A percentile compares a stretch with the other conserved stretches of the same genome.
phyloP scores from a whole-genome alignment of 2,329 filamentous ascomycete species.

The Penicillium thymicola region DNA sequence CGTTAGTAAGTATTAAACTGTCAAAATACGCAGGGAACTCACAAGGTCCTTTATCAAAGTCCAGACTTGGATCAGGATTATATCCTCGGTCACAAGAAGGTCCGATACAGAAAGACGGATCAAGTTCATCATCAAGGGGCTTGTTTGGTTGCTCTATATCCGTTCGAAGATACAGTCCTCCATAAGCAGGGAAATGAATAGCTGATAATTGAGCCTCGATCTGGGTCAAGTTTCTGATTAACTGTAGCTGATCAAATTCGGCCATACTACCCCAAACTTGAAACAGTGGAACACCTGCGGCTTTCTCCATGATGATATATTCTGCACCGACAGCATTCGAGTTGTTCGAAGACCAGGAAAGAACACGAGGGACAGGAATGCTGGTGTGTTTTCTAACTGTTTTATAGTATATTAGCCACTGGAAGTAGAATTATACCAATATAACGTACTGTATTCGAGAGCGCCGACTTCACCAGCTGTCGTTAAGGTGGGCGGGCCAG shows the following conservation, averaged over 20 bases:
- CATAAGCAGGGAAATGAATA: constrained; percentile 24
- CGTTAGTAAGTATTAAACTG: constrained; percentile 9
- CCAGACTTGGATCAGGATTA: constrained; percentile 1
- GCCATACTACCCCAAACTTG: constrained; percentile 31
- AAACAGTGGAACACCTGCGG: constrained; percentile 30
- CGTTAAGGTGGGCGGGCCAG: not conserved
- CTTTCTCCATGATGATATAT: constrained; percentile 43
- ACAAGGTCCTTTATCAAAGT: constrained; percentile 16
- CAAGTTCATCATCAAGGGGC: constrained; percentile 10
- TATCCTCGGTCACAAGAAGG: constrained; percentile 20
- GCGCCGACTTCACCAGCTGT: not conserved
- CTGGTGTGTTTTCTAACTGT: constrained; percentile 21
- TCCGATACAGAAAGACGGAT: constrained; percentile 19
- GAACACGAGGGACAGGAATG: constrained; percentile 26
- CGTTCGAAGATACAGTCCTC: constrained; percentile 23
- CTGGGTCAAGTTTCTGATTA: constrained; percentile 24
- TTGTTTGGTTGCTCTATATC: constrained; percentile 4
- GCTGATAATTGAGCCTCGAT: constrained; percentile 22
- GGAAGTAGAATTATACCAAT: not conserved
- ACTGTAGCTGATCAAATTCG: constrained; percentile 20
- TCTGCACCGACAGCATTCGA: constrained; percentile 36
- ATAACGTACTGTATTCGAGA: constrained; percentile 2
- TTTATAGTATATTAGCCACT: not conserved
- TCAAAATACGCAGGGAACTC: not conserved
- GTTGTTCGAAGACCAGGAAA: constrained; percentile 21